Conservation (phyloP, 2,329 filamentous ascomycete genomes). For the Exophiala xenobiotica region DNA sequence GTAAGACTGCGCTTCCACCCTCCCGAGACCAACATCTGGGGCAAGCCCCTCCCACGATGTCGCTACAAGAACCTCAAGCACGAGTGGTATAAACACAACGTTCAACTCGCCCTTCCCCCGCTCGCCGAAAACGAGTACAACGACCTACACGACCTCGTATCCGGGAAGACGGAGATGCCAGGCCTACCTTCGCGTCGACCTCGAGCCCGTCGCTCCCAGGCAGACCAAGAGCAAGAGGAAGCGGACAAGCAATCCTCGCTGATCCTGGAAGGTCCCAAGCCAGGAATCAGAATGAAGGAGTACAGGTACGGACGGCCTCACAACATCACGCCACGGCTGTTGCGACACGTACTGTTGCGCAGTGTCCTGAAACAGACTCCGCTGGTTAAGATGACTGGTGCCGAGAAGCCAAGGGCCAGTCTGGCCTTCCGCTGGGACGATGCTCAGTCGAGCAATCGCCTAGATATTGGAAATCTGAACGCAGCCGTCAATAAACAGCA, state of each 20-base stretch:
- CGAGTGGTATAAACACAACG: slow-evolving; percentile 39
- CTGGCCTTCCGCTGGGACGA: not conserved
- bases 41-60: slow-evolving; percentile 32
- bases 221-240: slow-evolving; percentile 8
- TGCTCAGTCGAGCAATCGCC: not conserved
- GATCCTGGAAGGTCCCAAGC: slow-evolving; percentile 39
- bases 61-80: slow-evolving; percentile 39
- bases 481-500: slow-evolving; percentile 3
- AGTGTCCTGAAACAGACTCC: slow-evolving; percentile 25
- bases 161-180: slow-evolving; percentile 33
- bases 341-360: slow-evolving; percentile 32
- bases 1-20: slow-evolving; percentile 32
- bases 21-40: slow-evolving; percentile 40
- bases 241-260: slow-evolving; percentile 34
- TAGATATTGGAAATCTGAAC: not conserved
- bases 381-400: slow-evolving; percentile 5
- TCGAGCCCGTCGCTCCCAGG: slow-evolving; percentile 22
- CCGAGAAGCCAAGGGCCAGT: not conserved
- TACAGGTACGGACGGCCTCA: slow-evolving; percentile 39
- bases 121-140: slow-evolving; percentile 39
- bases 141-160: slow-evolving; percentile 36
- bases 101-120: slow-evolving; percentile 39
- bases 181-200: slow-evolving; percentile 30
- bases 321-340: slow-evolving; percentile 40
- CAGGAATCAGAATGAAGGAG: slow-evolving; percentile 37